Conservation (phyloP, 306 rosid genomes). For the Ammopiptanthus mongolicus region DNA sequence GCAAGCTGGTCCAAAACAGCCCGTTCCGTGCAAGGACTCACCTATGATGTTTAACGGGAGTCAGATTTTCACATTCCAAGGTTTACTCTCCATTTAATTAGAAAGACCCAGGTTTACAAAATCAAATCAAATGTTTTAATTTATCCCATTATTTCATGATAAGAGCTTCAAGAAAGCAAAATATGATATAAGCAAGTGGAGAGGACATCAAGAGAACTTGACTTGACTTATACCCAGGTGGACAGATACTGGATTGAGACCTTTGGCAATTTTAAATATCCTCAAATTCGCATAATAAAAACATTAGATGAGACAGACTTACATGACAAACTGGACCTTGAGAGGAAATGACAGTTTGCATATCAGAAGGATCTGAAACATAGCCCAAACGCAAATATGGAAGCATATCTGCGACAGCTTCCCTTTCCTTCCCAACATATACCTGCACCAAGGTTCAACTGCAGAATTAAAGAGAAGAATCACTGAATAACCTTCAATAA, state of each 20-base stretch:
- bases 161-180: constrained; percentile 18
- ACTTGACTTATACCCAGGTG: not conserved
- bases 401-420: constrained; percentile 76
- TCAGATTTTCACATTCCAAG: constrained; percentile 9
- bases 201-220: constrained; percentile 11
- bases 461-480: constrained; percentile 13
- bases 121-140: not conserved
- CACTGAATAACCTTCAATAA: not conserved
- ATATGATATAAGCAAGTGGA: not conserved
- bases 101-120: not conserved
- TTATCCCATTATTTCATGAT: not conserved
- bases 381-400: constrained; percentile 89
- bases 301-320: constrained; percentile 36
- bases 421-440: constrained; percentile 73
- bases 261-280: constrained; percentile 11
- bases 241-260: constrained; percentile 15
- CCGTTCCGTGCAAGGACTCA: constrained; percentile 92
- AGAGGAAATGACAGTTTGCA: constrained; percentile 93
- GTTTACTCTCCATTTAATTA: constrained; percentile 8
- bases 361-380: constrained; percentile 93
- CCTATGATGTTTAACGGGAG: constrained; percentile 38
- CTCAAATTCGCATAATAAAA: not conserved
- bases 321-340: constrained; percentile 96
- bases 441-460: constrained; percentile 46
- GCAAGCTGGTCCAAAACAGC: constrained; percentile 89